A percentile compares a stretch with the other conserved stretches of the same genome.
phyloP scores from a whole-genome alignment of 495 filamentous ascomycete species.

The Thermochaetoides thermophila region DNA sequence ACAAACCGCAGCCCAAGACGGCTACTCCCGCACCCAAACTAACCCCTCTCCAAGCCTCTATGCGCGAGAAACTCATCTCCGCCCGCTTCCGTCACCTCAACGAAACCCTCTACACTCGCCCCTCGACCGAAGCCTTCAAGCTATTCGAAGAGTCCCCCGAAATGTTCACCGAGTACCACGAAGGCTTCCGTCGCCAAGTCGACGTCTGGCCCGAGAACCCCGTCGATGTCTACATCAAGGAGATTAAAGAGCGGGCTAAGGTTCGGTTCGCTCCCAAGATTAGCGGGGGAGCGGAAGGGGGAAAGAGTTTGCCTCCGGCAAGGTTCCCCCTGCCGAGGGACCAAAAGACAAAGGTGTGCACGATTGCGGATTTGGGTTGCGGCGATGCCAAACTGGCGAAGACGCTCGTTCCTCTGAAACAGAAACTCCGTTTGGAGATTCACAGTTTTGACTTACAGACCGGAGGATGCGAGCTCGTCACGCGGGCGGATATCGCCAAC shows the following conservation, averaged over 20 bases:
- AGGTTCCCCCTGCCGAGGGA: constrained; percentile 17
- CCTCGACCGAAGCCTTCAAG: constrained; percentile 59
- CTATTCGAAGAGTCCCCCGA: constrained; percentile 72
- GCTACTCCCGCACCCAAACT: constrained; percentile 36
- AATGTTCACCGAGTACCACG: constrained; percentile 88
- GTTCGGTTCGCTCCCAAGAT: constrained; percentile 19
- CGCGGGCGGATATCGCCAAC: constrained; percentile 72
- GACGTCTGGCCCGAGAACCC: constrained; percentile 93
- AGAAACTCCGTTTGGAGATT: constrained; percentile 26
- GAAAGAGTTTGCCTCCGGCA: constrained; percentile 7
- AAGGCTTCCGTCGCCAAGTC: constrained; percentile 87
- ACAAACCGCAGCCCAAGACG: constrained; percentile 7
- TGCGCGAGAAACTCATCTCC: constrained; percentile 83
- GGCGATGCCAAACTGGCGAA: constrained; percentile 53
- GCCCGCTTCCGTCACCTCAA: constrained; percentile 96
- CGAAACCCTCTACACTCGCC: constrained; percentile 85
- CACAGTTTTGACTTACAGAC: constrained; percentile 40
- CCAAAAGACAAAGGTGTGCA: constrained; percentile 42
- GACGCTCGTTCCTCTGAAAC: constrained; percentile 45
- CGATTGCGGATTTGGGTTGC: constrained; percentile 57
- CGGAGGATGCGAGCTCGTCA: constrained; percentile 51
- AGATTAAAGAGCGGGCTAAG: constrained; percentile 43
- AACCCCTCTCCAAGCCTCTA: constrained; percentile 81
- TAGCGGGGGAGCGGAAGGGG: background rate
- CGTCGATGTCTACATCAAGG: constrained; percentile 61